phyloP scores from a whole-genome alignment of 2,329 filamentous ascomycete species.

The Zymoseptoria pseudotritici region DNA sequence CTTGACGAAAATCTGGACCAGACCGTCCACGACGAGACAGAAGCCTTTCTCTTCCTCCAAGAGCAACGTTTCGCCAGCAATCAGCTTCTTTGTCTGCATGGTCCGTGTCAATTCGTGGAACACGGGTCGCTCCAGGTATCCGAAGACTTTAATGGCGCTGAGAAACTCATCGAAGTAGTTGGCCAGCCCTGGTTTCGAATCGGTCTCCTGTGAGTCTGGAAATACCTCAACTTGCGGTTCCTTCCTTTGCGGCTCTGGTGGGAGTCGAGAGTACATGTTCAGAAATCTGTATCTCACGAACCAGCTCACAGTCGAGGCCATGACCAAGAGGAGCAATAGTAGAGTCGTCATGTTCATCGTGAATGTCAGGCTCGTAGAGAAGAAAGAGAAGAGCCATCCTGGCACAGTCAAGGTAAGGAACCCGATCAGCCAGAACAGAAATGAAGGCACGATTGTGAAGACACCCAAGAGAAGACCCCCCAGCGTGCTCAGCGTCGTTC shows the following conservation, averaged over 20 bases:
- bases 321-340: slow-evolving; percentile 68
- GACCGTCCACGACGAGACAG: slow-evolving; percentile 89
- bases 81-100: slow-evolving; percentile 95
- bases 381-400: slow-evolving; percentile 78
- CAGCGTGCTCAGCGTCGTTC: slow-evolving; percentile 25
- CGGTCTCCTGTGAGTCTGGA: slow-evolving; percentile 83
- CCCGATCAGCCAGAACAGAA: slow-evolving; percentile 71
- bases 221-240: slow-evolving; percentile 94
- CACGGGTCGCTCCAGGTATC: slow-evolving; percentile 89
- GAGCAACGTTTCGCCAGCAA: slow-evolving; percentile 89
- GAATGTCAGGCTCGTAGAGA: slow-evolving; percentile 89
- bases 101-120: slow-evolving; percentile 96
- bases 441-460: slow-evolving; percentile 45
- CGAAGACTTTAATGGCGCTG: slow-evolving; percentile 98
- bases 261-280: slow-evolving; percentile 92
- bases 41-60: slow-evolving; percentile 98
- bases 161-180: slow-evolving; percentile 97
- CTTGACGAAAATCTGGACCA: slow-evolving; percentile 97
- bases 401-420: slow-evolving; percentile 84
- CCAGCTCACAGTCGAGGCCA: slow-evolving; percentile 85
- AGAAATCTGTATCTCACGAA: slow-evolving; percentile 90
- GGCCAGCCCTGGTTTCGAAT: slow-evolving; percentile 81
- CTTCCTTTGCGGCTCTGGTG: slow-evolving; percentile 90
- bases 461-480: slow-evolving; percentile 28
- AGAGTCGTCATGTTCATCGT: slow-evolving; percentile 98